phyloP scores from a whole-genome alignment of 768 basidiomycete species.

The Phanerochaete carnosa region DNA sequence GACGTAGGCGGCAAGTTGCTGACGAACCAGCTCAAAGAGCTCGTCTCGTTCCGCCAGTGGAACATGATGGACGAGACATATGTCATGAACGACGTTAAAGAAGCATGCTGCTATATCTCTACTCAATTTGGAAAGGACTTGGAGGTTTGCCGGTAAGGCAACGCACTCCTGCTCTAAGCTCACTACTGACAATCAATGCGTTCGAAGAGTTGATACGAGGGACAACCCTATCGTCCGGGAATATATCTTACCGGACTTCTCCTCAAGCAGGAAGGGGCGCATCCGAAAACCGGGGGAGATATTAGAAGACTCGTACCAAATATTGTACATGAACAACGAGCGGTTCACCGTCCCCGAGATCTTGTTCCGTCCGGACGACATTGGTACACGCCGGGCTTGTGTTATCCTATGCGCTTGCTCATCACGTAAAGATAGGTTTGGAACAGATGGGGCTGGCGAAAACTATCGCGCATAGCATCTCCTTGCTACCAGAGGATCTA shows the following conservation, averaged over 20 bases:
- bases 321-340: slow-evolving; percentile 88
- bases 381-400: slow-evolving; percentile 52
- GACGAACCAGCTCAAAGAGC: slow-evolving; percentile 92
- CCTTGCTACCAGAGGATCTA: slow-evolving; percentile 70
- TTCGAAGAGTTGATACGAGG: slow-evolving; percentile 47
- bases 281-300: slow-evolving; percentile 53
- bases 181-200: neutral
- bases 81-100: slow-evolving; percentile 91
- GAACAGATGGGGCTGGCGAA: slow-evolving; percentile 78
- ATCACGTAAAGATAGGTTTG: slow-evolving; percentile 43
- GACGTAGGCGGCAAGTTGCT: slow-evolving; percentile 94
- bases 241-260: slow-evolving; percentile 89
- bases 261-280: slow-evolving; percentile 58
- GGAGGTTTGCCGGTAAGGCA: slow-evolving; percentile 70
- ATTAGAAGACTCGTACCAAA: slow-evolving; percentile 54
- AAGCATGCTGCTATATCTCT: slow-evolving; percentile 86
- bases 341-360: slow-evolving; percentile 91
- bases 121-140: slow-evolving; percentile 68
- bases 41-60: slow-evolving; percentile 94
- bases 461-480: slow-evolving; percentile 74
- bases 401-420: neutral
- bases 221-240: slow-evolving; percentile 75
- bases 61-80: slow-evolving; percentile 98
- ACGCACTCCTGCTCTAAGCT: slow-evolving; percentile 10
- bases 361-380: slow-evolving; percentile 85